Conservation (phyloP, 768 basidiomycete species). For the Filobasidium floriforme region DNA sequence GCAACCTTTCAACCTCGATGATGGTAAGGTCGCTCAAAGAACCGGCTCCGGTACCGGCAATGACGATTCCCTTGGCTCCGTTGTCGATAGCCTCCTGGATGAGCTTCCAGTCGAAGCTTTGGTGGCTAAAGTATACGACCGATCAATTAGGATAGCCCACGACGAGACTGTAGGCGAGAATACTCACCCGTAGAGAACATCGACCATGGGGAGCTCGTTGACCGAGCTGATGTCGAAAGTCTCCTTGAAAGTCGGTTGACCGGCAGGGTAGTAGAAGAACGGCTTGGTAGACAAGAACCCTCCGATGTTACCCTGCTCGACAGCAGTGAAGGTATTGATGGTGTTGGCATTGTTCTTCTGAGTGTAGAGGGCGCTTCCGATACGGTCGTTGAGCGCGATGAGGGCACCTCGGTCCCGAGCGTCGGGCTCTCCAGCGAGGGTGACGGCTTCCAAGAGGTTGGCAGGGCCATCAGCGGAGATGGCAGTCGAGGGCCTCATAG, state of each 20-base stretch:
- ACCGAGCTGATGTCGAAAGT: conserved; percentile 44
- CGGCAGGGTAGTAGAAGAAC: conserved; percentile 34
- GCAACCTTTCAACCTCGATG: conserved; percentile 11
- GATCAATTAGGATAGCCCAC: neutral
- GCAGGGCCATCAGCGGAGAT: conserved; percentile 38
- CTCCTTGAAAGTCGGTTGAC: conserved; percentile 33
- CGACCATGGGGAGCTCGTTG: conserved; percentile 27
- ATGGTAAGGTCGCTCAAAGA: conserved; percentile 18
- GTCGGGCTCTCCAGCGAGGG: conserved; percentile 27
- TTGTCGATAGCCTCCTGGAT: conserved; percentile 23
- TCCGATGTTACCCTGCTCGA: conserved; percentile 42
- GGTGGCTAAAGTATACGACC: neutral
- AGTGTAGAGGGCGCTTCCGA: conserved; percentile 38
- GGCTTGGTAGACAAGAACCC: conserved; percentile 28
- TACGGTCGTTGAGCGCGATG: conserved; percentile 43
- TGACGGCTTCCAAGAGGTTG: conserved; percentile 39
- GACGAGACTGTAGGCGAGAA: neutral
- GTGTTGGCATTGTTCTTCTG: conserved; percentile 37
- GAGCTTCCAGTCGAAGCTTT: conserved; percentile 18
- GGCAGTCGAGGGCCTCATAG: conserved; percentile 42
- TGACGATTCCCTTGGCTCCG: conserved; percentile 32
- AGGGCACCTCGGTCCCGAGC: conserved; percentile 33
- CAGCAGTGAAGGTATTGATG: conserved; percentile 41
- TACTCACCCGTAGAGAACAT: conserved; percentile 26
- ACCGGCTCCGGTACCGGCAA: conserved; percentile 33